phyloP scores from a whole-genome alignment of 768 basidiomycete species.

The Termitomyces sp. region DNA sequence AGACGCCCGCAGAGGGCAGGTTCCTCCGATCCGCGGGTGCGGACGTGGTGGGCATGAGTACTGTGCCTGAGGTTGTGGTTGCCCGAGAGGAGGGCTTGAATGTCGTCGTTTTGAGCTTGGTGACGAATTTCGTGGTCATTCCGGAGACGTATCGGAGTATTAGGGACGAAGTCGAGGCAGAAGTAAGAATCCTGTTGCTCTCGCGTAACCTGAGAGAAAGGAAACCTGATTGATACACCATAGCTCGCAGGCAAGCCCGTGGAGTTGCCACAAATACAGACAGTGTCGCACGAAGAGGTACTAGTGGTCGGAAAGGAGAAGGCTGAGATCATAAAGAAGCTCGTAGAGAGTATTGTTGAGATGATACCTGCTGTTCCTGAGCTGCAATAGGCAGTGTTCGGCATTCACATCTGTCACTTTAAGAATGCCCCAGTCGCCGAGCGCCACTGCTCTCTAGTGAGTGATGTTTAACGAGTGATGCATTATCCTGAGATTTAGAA shows the following conservation, averaged over 20 bases:
- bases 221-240: not conserved
- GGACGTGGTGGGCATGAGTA: constrained; percentile 94
- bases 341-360: constrained; percentile 66
- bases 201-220: not conserved
- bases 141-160: constrained; percentile 64
- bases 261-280: constrained; percentile 33
- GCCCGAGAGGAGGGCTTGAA: constrained; percentile 74
- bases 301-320: constrained; percentile 60
- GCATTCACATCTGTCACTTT: not conserved
- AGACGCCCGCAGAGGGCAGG: constrained; percentile 83
- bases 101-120: constrained; percentile 76
- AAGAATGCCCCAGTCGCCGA: not conserved
- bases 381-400: not conserved
- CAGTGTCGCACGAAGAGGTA: constrained; percentile 81
- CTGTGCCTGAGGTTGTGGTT: constrained; percentile 83
- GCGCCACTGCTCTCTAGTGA: no score
- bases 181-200: constrained; percentile 45
- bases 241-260: constrained; percentile 62
- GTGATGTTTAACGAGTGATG: no score
- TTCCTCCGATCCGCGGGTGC: constrained; percentile 73
- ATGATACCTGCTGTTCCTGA: constrained; percentile 15
- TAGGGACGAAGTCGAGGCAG: constrained; percentile 71
- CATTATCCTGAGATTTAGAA: not conserved
- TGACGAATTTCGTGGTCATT: constrained; percentile 83
- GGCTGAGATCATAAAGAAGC: constrained; percentile 64